Base-by-base conservation (phyloP, 2,329 filamentous ascomycete genomes). In the Colletotrichum sp. region DNA sequence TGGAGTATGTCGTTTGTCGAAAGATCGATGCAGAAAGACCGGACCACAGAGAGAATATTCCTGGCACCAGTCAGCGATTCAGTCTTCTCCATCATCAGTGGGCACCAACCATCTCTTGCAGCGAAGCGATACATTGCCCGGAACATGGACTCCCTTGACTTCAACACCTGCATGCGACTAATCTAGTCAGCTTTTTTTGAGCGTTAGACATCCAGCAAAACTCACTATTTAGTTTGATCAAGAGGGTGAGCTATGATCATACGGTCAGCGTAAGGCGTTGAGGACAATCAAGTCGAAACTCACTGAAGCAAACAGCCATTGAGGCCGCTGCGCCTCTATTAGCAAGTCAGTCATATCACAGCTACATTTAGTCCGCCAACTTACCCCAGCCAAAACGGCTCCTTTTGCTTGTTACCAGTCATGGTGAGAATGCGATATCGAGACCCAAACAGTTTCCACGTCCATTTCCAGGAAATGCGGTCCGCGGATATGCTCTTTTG, bases 241-340 rank as follows among this genome's bases (percentile, higher is more conserved):
- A 87, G 76, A 14, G 86, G 86, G 74, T 87, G 86, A n/a, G 86
- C 85, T 86, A 55, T 28, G 5, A 0, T 28, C 8, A 24, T 7
- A 18, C 39, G 48, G 43, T 68, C 64, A 74, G 66, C 13, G 2
- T 4, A 9, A 21, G 13, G 16, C 4, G 4, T 14, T 2, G 4
- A 36, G 1, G 2, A n/a, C 26, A 16, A 36, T 78, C 60, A 59
- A 60, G 14, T 57, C 18, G 16, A 16, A 36, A 48, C 85, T 79
- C 77, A 87, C 86, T 87, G 75, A 87, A 87, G 80, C 86, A 87
- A 24, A 86, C 86, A 28, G 86, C 86, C 83, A 87, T 86, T 10
- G 84, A 86, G 9, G 86, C 86, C 5, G 86, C 85, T 6, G 86
- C 85, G 67, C 86, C 86, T 16, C 86, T 87, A 60, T 14, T 3